Base-by-base conservation (phyloP, 495 filamentous ascomycete genomes). In the Tuber borchii region DNA sequence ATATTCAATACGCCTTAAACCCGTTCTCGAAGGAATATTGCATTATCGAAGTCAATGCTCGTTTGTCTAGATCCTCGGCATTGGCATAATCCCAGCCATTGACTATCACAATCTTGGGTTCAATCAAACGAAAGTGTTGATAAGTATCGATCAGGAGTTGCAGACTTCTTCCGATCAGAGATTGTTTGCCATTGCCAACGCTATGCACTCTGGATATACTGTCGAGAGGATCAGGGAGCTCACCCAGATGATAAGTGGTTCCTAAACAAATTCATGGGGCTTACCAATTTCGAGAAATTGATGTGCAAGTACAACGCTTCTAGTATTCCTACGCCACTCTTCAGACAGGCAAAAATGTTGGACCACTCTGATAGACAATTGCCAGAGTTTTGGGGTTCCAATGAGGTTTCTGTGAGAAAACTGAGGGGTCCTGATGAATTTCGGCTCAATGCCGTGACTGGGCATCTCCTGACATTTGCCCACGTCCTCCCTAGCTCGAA, bases 191-290 rank as follows among this genome's bases (percentile, higher is more conserved):
- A 95, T 99, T 81, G 95, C 95, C 72, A 99, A 99, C 79, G 95
- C 95, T 68, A 98, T 99, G 95, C 90, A 92, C 79, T 85, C 91
- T 71, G 95, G 95, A 42, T 99, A 99, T 83, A 91, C 89, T 16
- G 95, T 97, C 61, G 91, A 98, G 77, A 94, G 95, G 83, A 97
- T 99, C 82, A 97, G 94, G 93, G 90, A 97, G 84, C 89, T 98
- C 87, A 99, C 95, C 77, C 91, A 92, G 85, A 99, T 82, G 95
- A 97, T 84, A 97, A 95, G 84, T 97, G 95, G 95, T 99, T 99
- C 86, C 84, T 99, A 80, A 89, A 87, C 83, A 93, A 91, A 78
- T 89, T 99, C 20, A 97, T 97, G 88, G 91, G 92, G 43, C 86
- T 99, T 3, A 96, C 90, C 84, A 89, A 97, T 85, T 98, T 97